phyloP scores from a whole-genome alignment of 345 rosid genomes.

The Melaleuca quinquenervia region DNA sequence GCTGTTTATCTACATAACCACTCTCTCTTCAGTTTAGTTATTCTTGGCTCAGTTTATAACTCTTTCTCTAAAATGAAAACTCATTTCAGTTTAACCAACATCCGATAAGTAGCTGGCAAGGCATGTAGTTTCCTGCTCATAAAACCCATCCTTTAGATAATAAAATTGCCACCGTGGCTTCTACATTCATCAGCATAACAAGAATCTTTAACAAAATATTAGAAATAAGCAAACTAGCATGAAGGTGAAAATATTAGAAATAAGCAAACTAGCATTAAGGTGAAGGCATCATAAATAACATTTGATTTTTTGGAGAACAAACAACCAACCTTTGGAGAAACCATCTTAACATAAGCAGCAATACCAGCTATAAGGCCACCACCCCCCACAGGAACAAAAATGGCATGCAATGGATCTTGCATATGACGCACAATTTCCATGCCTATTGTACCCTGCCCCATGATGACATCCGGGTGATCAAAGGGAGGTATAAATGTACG shows the following conservation, averaged over 20 bases:
- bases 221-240: not conserved
- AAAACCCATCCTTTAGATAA: not conserved
- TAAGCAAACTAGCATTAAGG: not conserved
- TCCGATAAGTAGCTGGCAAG: not conserved
- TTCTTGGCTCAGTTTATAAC: not conserved
- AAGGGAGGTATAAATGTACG: constrained; percentile 79
- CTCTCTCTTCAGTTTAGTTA: not conserved
- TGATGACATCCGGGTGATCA: constrained; percentile 91
- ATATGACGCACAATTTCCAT: constrained; percentile 88
- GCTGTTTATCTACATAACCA: not conserved
- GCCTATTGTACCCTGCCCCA: constrained; percentile 94
- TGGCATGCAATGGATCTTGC: constrained; percentile 69
- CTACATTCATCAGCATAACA: not conserved
- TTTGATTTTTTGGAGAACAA: not conserved
- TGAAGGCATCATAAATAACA: not conserved
- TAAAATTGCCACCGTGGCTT: not conserved
- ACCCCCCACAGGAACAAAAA: constrained; percentile 96
- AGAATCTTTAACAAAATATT: not conserved
- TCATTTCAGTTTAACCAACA: not conserved
- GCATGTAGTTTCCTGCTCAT: not conserved
- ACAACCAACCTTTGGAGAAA: constrained; percentile 65
- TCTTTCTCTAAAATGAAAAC: not conserved
- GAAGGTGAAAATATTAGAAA: not conserved
- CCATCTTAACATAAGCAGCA: constrained; percentile 92
- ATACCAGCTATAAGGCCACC: constrained; percentile 96